These are phyloP conservation scores for Musa troglodytarum DNA, from an alignment of 176 grass and related monocot species.

Conservation along the genomic window DNA sequence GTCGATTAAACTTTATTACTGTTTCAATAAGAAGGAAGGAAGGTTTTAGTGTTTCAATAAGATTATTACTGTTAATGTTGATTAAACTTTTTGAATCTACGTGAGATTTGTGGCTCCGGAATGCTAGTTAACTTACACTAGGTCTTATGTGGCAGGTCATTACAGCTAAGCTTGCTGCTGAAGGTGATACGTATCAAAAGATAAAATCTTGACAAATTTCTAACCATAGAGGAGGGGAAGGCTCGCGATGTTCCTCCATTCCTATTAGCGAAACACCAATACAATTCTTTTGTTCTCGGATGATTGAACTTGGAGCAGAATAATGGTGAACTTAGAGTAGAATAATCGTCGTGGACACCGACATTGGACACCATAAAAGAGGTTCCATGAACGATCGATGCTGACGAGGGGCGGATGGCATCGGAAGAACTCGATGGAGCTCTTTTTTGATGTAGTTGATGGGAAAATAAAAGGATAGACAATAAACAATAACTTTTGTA, in stretches of 20 bases:
- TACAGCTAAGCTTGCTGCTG: constrained; percentile 51
- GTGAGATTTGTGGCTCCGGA: neutral
- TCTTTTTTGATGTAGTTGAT: no score
- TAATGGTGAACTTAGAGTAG: neutral
- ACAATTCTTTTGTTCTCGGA: constrained; percentile 6
- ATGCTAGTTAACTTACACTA: neutral
- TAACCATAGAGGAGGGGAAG: constrained; percentile 6
- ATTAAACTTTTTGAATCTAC: constrained; percentile 10
- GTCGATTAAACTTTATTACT: neutral
- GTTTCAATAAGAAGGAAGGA: no score
- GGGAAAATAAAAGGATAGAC: no score
- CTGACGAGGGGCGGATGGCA: no score
- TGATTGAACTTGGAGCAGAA: neutral
- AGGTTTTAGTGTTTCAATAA: neutral
- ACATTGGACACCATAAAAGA: constrained; percentile 75
- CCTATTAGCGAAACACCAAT: neutral
- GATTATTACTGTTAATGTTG: neutral
- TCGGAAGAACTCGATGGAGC: no score
- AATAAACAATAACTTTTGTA: no score
- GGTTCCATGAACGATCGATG: constrained; percentile 27
- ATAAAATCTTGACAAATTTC: constrained; percentile 66
- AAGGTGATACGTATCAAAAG: constrained; percentile 65
- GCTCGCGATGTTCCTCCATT: neutral
- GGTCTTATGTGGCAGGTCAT: constrained; percentile 40
- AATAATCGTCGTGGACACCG: constrained; percentile 44